These are phyloP conservation scores for Cryphonectria parasitica DNA, from an alignment of 2,329 filamentous ascomycete species.

Conservation along the genomic window DNA sequence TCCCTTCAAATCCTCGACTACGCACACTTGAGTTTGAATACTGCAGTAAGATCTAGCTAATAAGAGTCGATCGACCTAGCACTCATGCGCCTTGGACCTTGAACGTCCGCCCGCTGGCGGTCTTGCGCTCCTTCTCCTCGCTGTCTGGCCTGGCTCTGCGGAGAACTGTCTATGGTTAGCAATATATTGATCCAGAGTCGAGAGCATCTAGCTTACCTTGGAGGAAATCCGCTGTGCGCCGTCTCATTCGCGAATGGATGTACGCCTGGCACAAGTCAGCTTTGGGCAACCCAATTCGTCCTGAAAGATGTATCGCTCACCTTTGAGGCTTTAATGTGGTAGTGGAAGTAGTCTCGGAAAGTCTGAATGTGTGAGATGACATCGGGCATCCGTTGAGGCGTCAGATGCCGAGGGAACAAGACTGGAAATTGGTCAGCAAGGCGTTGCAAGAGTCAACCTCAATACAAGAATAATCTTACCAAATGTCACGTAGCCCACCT, in stretches of 20 bases:
- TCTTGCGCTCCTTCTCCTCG: conserved; percentile 98
- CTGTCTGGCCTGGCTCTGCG: conserved; percentile 93
- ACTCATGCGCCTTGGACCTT: conserved; percentile 51
- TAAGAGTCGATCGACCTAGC: neutral
- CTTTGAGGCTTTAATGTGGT: conserved; percentile 99
- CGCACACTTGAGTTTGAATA: neutral
- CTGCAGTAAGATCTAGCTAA: neutral
- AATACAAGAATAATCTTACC: conserved; percentile 58
- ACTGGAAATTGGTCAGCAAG: conserved; percentile 56
- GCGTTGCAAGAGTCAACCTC: neutral
- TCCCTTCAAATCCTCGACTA: neutral
- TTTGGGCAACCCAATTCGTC: conserved; percentile 23
- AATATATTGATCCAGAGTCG: conserved; percentile 35
- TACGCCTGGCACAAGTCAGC: conserved; percentile 67
- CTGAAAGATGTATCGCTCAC: conserved; percentile 41
- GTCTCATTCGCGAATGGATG: conserved; percentile 97
- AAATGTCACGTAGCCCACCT: conserved; percentile 97
- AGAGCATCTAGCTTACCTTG: conserved; percentile 68
- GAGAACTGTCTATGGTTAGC: conserved; percentile 64
- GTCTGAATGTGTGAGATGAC: conserved; percentile 99
- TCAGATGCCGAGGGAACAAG: conserved; percentile 93
- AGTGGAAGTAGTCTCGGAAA: conserved; percentile 99
- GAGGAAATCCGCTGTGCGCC: conserved; percentile 95
- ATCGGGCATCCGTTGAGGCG: conserved; percentile 85
- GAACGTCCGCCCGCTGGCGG: conserved; percentile 94